Percentiles rank a stretch among this genome's conserved stretches.
Evolutionary conservation across 2,329 filamentous ascomycete genomes (phyloP).

Genomic region (Pezicula neosporulosa): DNA sequence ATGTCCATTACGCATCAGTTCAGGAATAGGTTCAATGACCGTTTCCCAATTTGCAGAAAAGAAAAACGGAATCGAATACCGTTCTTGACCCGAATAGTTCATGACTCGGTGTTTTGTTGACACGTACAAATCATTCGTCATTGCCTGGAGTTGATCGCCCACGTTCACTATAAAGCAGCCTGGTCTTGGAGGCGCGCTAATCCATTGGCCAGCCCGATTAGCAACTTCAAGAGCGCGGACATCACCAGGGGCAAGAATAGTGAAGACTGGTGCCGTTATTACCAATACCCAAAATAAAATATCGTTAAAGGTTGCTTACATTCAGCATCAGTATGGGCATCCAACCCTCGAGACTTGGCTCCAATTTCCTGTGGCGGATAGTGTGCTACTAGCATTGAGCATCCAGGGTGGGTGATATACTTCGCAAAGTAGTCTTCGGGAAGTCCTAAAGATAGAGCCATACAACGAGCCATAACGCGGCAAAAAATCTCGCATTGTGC

Average conservation of each 20-base stretch:
- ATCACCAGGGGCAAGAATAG: slow-evolving; percentile 15
- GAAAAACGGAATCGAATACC: slow-evolving; percentile 14
- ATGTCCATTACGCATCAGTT: not conserved
- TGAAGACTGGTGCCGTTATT: slow-evolving; percentile 9
- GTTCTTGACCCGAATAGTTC: slow-evolving; percentile 2
- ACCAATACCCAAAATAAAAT: not conserved
- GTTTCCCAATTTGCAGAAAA: slow-evolving; percentile 14
- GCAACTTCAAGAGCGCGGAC: slow-evolving; percentile 19
- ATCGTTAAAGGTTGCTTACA: slow-evolving; percentile 8
- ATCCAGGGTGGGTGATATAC: slow-evolving; percentile 11
- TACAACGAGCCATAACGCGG: slow-evolving; percentile 13
- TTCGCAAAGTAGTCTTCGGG: slow-evolving; percentile 12
- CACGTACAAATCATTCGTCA: slow-evolving; percentile 45
- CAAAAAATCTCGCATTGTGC: slow-evolving; percentile 9
- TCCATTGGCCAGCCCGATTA: slow-evolving; percentile 10
- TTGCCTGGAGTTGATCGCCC: slow-evolving; percentile 40
- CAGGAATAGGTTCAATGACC: slow-evolving; percentile 4
- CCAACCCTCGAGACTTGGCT: slow-evolving; percentile 10
- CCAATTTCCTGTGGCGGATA: slow-evolving; percentile 17
- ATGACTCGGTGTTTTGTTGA: slow-evolving; percentile 7
- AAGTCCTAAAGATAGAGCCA: slow-evolving; percentile 16
- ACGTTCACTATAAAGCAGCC: slow-evolving; percentile 41
- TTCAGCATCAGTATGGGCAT: slow-evolving; percentile 19
- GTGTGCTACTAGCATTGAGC: slow-evolving; percentile 14
- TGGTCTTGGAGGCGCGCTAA: slow-evolving; percentile 5